Base-by-base conservation (phyloP, 2,329 filamentous ascomycete species). In the Fusarium sacchari region DNA sequence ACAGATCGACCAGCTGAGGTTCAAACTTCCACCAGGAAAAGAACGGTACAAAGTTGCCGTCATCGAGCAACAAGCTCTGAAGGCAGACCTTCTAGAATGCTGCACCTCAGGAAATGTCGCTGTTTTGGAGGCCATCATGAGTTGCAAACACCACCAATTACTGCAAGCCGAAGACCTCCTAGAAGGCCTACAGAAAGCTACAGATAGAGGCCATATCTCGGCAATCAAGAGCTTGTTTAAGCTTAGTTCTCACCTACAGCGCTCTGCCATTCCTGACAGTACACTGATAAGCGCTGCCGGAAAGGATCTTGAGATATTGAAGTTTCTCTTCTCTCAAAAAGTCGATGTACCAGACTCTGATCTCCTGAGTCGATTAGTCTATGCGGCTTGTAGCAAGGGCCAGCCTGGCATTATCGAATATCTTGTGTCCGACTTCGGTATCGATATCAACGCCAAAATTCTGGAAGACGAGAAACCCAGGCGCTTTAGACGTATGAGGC, bases 291-390 rank as follows among this genome's bases (percentile, higher is more conserved):
- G n/a, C 30, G 58, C 58, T 5, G 37, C 47, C 8, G 58, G 24
- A n/a, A 56, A 28, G 6, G 24, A 60, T 7, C 12, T 56, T 6
- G 47, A 36, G 58, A 28, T 18, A 3, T n/a, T 60, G 18, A 28
- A 43, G 15, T 7, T 56, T 36, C 30, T 60, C 3, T 8, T 60
- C 2, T n/a, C 28, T 17, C 30, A 28, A n/a, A 34, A 20, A 7
- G 18, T 9, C 1, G n/a, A 42, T 26, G 1, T 11, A 3, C 22
- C 22, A 13, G 2, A 4, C 3, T 43, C 30, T 3, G 14, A 26
- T 26, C 7, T n/a, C 13, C 46, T 43, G 10, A 4, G 37, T 10
- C 36, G 15, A 15, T 22, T 36, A 13, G 8, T 26, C 13, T 36
- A 22, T 14, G n/a, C n/a, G 6, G 58, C 58, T 12, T 55, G 58